Base-by-base conservation (phyloP, 2,329 filamentous ascomycete species). In the Fusarium piperis region DNA sequence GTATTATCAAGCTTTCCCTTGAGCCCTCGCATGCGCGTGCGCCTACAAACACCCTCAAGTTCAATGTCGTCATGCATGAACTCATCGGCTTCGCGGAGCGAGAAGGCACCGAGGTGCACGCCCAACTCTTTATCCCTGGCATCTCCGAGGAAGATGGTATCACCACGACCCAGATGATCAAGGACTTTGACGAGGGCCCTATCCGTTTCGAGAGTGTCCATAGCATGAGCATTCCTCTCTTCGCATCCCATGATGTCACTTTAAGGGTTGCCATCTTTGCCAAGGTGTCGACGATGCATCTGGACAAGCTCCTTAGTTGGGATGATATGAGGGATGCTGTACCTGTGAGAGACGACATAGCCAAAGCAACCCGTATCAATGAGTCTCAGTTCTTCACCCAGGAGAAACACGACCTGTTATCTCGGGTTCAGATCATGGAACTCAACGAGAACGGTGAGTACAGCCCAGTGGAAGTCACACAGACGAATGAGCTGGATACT, bases 61-160 rank as follows among this genome's bases (percentile, higher is more conserved):
- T 99, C 84, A 99, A 98, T 77, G 95, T 98, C 6, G 95, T 98
- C 33, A 97, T 99, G 94, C 95, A 97, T 78, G 94, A 98, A 78
- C 89, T 99, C 83, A 84, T 96, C 36, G 96, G 96, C 1, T 99
- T 99, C 75, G 93, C 96, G 0, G 96, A 99, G 82, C 90, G 95
- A 69, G 96, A 99, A 83, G 96, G 96, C 15, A 97, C 94, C 0
- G 93, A 97, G 73, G 94, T 99, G 30, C 96, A 99, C 81, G 96
- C 94, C 1, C 95, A 98, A 81, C 89, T 99, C n/a, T 98, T 97
- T 78, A 91, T 99, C 38, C 94, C 96, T 7, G 94, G 94, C 9
- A 89, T 97, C 12, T 95, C 94, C 0, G 95, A 96, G 69, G 93
- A 95, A 78, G 94, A 94, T 66, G 95, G 95, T 10, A 94, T 95